Conservation (phyloP, 495 filamentous ascomycete genomes). For the Cercophora scortea region DNA sequence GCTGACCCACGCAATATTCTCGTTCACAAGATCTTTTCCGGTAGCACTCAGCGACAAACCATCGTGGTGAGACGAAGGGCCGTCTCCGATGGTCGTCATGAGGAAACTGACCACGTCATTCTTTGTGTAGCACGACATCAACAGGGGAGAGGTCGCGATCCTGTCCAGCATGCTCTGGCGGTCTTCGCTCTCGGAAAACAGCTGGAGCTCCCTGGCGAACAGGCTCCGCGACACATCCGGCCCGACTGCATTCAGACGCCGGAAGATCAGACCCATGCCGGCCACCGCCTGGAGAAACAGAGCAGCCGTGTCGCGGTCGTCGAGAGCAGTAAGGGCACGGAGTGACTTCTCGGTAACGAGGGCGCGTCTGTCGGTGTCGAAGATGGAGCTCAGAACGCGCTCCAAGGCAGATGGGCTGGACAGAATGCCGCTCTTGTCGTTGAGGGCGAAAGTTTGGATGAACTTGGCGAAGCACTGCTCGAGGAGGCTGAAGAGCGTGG, state of each 20-base stretch:
- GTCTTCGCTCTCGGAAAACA: conserved; percentile 25
- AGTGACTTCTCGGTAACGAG: conserved; percentile 17
- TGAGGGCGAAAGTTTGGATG: conserved; percentile 13
- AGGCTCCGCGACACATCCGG: conserved; percentile 2
- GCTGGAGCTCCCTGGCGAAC: conserved; percentile 18
- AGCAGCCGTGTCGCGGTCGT: conserved; percentile 17
- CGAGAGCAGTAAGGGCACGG: conserved; percentile 12
- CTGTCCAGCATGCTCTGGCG: conserved; percentile 15
- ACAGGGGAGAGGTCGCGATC: conserved; percentile 9
- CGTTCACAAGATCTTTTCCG: conserved; percentile 12
- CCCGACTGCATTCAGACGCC: not conserved
- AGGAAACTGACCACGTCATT: conserved; percentile 14
- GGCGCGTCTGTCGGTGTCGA: conserved; percentile 16
- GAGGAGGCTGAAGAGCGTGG: conserved; percentile 16
- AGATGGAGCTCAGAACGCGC: conserved; percentile 15
- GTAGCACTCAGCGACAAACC: conserved; percentile 3
- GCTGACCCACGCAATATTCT: conserved; percentile 16
- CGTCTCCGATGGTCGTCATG: conserved; percentile 8
- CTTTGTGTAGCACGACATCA: conserved; percentile 18
- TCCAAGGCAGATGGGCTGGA: conserved; percentile 9
- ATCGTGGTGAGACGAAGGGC: not conserved
- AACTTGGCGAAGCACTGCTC: conserved; percentile 9
- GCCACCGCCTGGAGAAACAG: conserved; percentile 22
- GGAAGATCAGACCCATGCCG: conserved; percentile 20
- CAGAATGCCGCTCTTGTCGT: conserved; percentile 13